Conservation (phyloP, 129 eudicot species). For the Flaveria trinervia region DNA sequence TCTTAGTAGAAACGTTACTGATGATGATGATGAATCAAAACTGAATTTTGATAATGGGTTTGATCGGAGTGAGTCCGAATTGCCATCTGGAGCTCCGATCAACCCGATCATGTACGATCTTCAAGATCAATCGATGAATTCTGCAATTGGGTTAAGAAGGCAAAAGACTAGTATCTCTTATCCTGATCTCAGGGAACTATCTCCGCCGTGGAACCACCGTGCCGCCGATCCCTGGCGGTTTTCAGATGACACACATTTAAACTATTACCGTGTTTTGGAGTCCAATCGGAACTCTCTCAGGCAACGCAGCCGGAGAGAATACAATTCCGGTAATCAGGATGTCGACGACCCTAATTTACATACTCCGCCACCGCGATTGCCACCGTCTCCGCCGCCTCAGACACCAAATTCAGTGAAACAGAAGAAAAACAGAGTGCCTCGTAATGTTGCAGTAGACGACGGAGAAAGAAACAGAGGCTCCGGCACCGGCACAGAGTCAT, state of each 20-base stretch:
- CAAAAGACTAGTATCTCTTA: slow-evolving; percentile 64
- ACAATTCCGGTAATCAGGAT: slow-evolving; percentile 14
- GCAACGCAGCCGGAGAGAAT: slow-evolving; percentile 44
- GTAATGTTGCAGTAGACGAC: slow-evolving; percentile 33
- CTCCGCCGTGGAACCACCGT: slow-evolving; percentile 41
- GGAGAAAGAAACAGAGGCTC: slow-evolving; percentile 15
- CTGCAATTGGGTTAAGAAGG: slow-evolving; percentile 44
- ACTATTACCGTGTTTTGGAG: slow-evolving; percentile 35
- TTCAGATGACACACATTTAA: slow-evolving; percentile 62
- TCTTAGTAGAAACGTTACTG: slow-evolving; percentile 56
- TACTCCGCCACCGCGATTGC: slow-evolving; percentile 12
- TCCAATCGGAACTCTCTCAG: slow-evolving; percentile 42
- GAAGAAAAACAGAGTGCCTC: slow-evolving; percentile 31
- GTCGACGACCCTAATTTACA: neutral
- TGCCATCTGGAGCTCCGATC: slow-evolving; percentile 39
- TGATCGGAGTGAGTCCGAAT: slow-evolving; percentile 38
- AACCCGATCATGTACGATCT: slow-evolving; percentile 44
- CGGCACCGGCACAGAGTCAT: slow-evolving; percentile 24
- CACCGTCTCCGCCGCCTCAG: slow-evolving; percentile 19
- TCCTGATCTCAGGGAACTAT: slow-evolving; percentile 77
- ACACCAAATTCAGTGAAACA: slow-evolving; percentile 30
- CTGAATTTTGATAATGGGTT: slow-evolving; percentile 16
- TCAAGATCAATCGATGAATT: slow-evolving; percentile 23
- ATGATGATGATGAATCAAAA: slow-evolving; percentile 49
- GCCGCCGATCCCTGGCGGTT: slow-evolving; percentile 54